phyloP scores from a whole-genome alignment of 345 rosid species.

The Boechera retrofracta region DNA sequence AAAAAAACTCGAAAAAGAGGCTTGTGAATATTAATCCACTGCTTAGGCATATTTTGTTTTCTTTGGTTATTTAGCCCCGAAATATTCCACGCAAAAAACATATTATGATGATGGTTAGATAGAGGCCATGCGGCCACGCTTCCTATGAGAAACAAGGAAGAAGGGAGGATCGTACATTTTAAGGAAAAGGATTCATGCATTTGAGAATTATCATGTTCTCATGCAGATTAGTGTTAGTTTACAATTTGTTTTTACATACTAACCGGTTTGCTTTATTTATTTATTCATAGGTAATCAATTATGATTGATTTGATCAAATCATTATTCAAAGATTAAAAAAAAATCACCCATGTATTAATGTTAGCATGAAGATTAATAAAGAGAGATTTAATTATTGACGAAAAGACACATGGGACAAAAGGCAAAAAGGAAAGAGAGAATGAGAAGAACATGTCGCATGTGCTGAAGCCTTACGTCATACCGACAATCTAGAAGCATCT shows the following conservation, averaged over 20 bases:
- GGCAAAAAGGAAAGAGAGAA: conserved; percentile 21
- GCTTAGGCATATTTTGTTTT: too few relatives aligned
- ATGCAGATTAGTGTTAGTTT: neutral
- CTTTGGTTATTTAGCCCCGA: too few relatives aligned
- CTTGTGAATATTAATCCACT: too few relatives aligned
- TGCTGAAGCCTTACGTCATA: conserved; percentile 38
- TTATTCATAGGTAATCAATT: neutral
- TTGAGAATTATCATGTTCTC: neutral
- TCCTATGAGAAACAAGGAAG: too few relatives aligned
- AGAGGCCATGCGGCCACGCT: too few relatives aligned
- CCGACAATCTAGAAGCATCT: conserved; percentile 42
- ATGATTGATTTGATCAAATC: conserved; percentile 27
- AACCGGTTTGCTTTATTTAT: neutral
- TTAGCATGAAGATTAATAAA: conserved; percentile 28
- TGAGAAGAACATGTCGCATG: conserved; percentile 48
- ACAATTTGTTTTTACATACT: neutral
- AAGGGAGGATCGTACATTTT: neutral
- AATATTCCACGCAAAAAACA: too few relatives aligned
- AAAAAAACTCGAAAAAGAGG: too few relatives aligned
- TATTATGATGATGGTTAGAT: too few relatives aligned
- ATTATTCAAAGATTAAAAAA: conserved; percentile 8
- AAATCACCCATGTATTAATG: neutral
- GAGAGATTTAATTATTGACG: conserved; percentile 32
- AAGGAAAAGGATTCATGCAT: neutral
- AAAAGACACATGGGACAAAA: conserved; percentile 45